Conservation (phyloP, 768 basidiomycete species). For the Podaxis sp. region DNA sequence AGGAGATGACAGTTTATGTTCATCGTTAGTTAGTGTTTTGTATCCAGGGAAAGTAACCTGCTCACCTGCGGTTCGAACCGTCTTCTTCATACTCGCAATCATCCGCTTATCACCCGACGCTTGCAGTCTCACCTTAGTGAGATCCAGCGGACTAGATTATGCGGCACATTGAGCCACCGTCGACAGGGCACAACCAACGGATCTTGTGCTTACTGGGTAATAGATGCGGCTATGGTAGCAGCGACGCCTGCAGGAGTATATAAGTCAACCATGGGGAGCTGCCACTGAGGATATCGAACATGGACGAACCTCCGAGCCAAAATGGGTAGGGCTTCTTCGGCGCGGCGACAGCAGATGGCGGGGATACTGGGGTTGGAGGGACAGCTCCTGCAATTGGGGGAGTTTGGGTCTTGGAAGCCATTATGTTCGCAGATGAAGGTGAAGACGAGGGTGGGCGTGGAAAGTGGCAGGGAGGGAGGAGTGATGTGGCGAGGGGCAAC, state of each 20-base stretch:
- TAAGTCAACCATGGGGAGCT: background rate
- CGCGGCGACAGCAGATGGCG: conserved; percentile 4
- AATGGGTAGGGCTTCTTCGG: conserved; percentile 71
- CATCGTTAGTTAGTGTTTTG: conserved; percentile 17
- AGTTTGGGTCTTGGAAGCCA: background rate
- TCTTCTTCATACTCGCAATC: conserved; percentile 80
- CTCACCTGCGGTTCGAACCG: conserved; percentile 70
- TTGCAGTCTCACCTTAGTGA: conserved; percentile 90
- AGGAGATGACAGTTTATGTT: background rate
- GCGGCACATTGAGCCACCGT: background rate
- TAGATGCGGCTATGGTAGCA: conserved; percentile 83
- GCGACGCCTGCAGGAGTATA: conserved; percentile 49
- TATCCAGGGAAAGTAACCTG: conserved; percentile 23
- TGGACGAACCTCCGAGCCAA: conserved; percentile 68
- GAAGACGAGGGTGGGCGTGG: no score
- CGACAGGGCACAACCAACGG: background rate
- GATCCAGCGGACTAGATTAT: conserved; percentile 64
- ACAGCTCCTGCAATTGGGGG: background rate
- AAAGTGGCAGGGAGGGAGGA: background rate
- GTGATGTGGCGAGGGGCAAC: background rate
- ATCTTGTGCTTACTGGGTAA: conserved; percentile 63
- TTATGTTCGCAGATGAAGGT: background rate
- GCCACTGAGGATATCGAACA: background rate
- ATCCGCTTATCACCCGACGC: conserved; percentile 91
- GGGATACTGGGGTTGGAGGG: background rate